Evolutionary conservation across 495 filamentous ascomycete genomes (phyloP).

Genomic region (Emericellopsis terricola): DNA sequence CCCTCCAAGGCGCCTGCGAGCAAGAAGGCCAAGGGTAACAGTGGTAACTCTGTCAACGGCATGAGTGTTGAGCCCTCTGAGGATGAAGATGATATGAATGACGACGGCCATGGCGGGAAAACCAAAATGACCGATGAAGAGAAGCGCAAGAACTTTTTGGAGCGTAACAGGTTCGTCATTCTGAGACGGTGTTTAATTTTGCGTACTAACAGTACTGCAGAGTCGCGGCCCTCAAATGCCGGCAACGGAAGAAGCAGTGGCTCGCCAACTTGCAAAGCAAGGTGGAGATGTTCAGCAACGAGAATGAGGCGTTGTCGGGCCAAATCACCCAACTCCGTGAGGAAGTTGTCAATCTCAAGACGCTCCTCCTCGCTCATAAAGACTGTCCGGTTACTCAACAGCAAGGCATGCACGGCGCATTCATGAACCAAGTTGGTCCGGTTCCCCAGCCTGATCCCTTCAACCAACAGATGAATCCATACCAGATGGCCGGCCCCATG

Average conservation of each 20-base stretch:
- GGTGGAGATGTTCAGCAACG: constrained; percentile 75
- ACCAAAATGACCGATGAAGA: constrained; percentile 96
- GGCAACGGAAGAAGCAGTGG: constrained; percentile 98
- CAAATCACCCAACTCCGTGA: constrained; percentile 75
- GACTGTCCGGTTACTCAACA: constrained; percentile 86
- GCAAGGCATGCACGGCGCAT: constrained; percentile 56
- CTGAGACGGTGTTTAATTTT: too few relatives aligned
- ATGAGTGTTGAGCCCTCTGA: constrained; percentile 5
- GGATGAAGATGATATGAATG: constrained; percentile 31
- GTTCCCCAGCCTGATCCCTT: constrained; percentile 15
- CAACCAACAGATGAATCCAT: constrained; percentile 49
- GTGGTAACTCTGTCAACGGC: constrained; percentile 15
- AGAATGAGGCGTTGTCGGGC: constrained; percentile 75
- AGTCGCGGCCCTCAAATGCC: constrained; percentile 90
- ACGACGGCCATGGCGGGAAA: constrained; percentile 95
- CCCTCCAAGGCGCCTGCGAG: constrained; percentile 41
- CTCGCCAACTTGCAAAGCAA: constrained; percentile 87
- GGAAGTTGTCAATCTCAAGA: constrained; percentile 91
- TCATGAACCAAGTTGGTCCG: constrained; percentile 34
- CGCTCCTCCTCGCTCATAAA: constrained; percentile 82
- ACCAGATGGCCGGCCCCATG: constrained; percentile 44
- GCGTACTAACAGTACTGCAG: constrained; percentile 29
- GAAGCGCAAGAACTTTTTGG: constrained; percentile 94
- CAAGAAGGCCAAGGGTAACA: constrained; percentile 48
- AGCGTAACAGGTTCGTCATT: constrained; percentile 71